Conservation (phyloP, 345 rosid species). For the Toxicodendron radicans region DNA sequence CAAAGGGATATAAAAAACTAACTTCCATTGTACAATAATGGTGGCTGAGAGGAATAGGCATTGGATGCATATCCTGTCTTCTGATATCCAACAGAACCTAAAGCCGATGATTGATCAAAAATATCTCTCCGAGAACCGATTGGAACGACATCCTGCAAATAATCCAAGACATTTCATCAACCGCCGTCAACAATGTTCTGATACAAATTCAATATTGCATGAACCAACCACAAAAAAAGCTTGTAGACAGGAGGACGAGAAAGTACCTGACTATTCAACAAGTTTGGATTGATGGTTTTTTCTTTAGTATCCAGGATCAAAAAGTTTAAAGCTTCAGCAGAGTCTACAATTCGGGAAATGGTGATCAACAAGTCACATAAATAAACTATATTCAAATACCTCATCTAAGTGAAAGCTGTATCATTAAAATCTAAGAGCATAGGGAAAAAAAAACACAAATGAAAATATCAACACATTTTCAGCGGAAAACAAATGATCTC, state of each 20-base stretch:
- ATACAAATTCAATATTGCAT: neutral
- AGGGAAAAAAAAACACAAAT: neutral
- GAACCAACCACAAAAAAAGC: neutral
- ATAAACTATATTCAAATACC: neutral
- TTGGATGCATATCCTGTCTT: conserved; percentile 20
- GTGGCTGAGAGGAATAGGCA: conserved; percentile 31
- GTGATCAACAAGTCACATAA: neutral
- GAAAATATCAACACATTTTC: neutral
- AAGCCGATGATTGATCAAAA: conserved; percentile 15
- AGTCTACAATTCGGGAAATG: conserved; percentile 21
- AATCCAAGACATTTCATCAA: conserved; percentile 23
- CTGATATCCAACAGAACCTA: conserved; percentile 22
- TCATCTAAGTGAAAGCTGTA: too few relatives aligned
- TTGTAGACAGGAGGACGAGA: neutral
- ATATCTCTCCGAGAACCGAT: conserved; percentile 30
- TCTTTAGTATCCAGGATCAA: conserved; percentile 17
- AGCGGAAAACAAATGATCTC: conserved; percentile 1
- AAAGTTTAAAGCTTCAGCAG: conserved; percentile 22
- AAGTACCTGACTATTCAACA: conserved; percentile 37
- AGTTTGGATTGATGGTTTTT: conserved; percentile 19
- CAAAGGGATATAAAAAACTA: conserved; percentile 17
- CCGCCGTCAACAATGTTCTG: neutral
- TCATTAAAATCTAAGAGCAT: neutral
- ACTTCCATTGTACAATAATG: conserved; percentile 41
- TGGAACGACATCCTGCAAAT: conserved; percentile 29